Percentiles rank a stretch among this genome's conserved stretches.
These are phyloP conservation scores for Amylostereum chailletii DNA, from an alignment of 1,284 basidiomycete species.

Conservation along the genomic window DNA sequence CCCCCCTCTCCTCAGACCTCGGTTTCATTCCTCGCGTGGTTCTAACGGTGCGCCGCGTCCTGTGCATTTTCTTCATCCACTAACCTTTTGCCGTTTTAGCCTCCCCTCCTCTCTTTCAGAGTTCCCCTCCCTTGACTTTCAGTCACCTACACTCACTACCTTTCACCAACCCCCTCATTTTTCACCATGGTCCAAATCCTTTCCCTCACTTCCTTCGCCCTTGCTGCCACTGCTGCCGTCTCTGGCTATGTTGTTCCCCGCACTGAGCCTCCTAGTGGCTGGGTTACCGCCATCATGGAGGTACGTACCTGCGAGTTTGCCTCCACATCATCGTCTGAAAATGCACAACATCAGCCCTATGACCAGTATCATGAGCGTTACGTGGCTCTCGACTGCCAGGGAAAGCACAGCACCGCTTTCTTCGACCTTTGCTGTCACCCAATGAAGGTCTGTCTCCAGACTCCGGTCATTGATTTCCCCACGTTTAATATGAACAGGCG, in stretches of 20 bases:
- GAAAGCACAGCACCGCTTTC: conserved; percentile 58
- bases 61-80: too few relatives aligned
- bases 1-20: too few relatives aligned
- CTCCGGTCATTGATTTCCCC: neutral
- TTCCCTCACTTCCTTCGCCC: conserved; percentile 38
- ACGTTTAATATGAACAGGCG: conserved; percentile 22
- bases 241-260: conserved; percentile 42
- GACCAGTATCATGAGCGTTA: conserved; percentile 58
- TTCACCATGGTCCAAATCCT: conserved; percentile 37
- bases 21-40: too few relatives aligned
- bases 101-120: neutral
- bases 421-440: conserved; percentile 57
- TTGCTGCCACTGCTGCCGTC: conserved; percentile 34
- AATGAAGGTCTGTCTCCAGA: conserved; percentile 28
- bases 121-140: neutral
- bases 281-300: conserved; percentile 27
- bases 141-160: neutral
- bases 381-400: conserved; percentile 45
- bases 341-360: conserved; percentile 33
- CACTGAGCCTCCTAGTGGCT: conserved; percentile 31
- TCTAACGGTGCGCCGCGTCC: too few relatives aligned
- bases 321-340: neutral
- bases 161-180: neutral
- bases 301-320: conserved; percentile 12
- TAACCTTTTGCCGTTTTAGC: too few relatives aligned